Conservation (phyloP, 352 stramenopile genomes). For the Phytophthora melonis region DNA sequence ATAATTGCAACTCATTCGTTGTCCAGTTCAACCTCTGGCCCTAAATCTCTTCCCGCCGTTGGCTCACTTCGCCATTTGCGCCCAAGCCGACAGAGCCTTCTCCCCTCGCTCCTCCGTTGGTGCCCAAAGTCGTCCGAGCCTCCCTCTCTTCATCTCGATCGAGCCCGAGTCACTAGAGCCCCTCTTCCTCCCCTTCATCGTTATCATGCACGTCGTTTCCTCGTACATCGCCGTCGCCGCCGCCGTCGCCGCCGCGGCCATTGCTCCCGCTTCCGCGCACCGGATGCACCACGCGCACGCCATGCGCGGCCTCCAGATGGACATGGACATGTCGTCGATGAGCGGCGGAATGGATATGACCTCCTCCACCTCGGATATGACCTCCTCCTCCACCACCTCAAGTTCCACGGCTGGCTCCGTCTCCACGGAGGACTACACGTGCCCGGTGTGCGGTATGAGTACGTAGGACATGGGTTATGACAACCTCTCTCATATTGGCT, state of each 20-base stretch:
- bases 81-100: slow-evolving; percentile 4
- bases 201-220: slow-evolving; percentile 19
- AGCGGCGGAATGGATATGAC: no score
- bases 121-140: slow-evolving; percentile 8
- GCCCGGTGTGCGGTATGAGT: slow-evolving; percentile 80
- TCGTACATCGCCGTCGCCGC: slow-evolving; percentile 25
- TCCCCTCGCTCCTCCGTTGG: slow-evolving; percentile 30
- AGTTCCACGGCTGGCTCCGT: slow-evolving; percentile 16
- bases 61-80: slow-evolving; percentile 37
- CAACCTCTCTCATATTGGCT: slow-evolving; percentile 70
- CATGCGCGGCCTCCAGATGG: slow-evolving; percentile 36
- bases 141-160: slow-evolving; percentile 9
- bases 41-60: slow-evolving; percentile 22
- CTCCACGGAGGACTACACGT: slow-evolving; percentile 48
- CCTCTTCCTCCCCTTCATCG: background rate
- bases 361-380: background rate
- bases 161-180: slow-evolving; percentile 11
- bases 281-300: slow-evolving; percentile 35
- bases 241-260: slow-evolving; percentile 16
- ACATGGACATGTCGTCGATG: slow-evolving; percentile 38
- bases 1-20: slow-evolving; percentile 3
- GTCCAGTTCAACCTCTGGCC: slow-evolving; percentile 6
- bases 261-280: slow-evolving; percentile 18
- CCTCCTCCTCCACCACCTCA: slow-evolving; percentile 19
- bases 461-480: slow-evolving; percentile 63